Conservation (phyloP, 1,284 basidiomycete genomes). For the Ganoderma meredithae region DNA sequence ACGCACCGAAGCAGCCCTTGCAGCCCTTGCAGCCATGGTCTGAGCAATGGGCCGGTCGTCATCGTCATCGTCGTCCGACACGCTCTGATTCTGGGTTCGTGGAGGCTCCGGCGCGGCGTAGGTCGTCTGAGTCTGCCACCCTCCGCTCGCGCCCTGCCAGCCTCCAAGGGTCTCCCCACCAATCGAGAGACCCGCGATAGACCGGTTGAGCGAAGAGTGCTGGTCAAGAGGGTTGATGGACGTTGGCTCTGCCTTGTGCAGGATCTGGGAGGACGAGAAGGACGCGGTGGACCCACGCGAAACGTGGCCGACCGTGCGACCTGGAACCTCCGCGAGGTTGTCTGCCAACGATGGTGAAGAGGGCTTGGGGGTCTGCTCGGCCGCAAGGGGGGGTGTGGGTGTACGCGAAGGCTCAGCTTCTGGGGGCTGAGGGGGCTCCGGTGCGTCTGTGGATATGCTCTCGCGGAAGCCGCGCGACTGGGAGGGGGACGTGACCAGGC, state of each 20-base stretch:
- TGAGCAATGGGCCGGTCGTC: constrained; percentile 78
- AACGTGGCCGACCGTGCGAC: constrained; percentile 34
- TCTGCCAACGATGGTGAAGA: constrained; percentile 33
- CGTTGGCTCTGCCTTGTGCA: constrained; percentile 38
- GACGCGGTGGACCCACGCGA: constrained; percentile 33
- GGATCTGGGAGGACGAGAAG: constrained; percentile 28
- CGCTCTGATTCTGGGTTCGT: constrained; percentile 40
- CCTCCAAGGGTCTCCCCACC: constrained; percentile 66
- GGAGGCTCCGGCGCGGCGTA: constrained; percentile 32
- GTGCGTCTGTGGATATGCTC: constrained; percentile 36
- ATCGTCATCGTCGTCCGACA: constrained; percentile 66
- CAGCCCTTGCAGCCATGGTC: constrained; percentile 43
- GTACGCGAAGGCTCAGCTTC: constrained; percentile 40
- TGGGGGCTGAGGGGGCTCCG: constrained; percentile 33
- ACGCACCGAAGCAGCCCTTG: constrained; percentile 40
- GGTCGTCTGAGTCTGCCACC: constrained; percentile 54
- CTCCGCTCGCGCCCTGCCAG: constrained; percentile 40
- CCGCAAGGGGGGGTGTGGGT: constrained; percentile 27
- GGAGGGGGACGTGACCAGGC: constrained; percentile 7
- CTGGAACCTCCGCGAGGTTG: constrained; percentile 27
- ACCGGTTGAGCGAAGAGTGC: constrained; percentile 48
- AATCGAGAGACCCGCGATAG: constrained; percentile 66
- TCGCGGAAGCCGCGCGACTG: constrained; percentile 42
- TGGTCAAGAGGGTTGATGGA: constrained; percentile 64
- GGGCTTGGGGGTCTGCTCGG: constrained; percentile 28